Evolutionary conservation across 768 basidiomycete species (phyloP).

Genomic region (Kwoniella sp.): DNA sequence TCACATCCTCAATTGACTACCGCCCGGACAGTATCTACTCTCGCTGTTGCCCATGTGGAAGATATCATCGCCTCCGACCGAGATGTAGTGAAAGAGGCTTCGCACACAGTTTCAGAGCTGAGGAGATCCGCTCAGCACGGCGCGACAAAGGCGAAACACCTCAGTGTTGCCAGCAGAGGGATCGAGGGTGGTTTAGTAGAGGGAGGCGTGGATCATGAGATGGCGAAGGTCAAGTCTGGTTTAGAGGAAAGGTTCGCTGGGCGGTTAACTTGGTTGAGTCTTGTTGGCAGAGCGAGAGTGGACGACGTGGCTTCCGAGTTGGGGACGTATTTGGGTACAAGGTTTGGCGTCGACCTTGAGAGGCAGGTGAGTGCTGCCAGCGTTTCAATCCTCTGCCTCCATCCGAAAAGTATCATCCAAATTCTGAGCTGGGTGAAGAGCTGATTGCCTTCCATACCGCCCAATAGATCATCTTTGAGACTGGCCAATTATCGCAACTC

Average conservation of each 20-base stretch:
- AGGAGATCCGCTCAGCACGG: conserved; percentile 14
- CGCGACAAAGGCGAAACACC: conserved; percentile 29
- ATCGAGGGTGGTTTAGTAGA: conserved; percentile 31
- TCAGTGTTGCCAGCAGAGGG: conserved; percentile 31
- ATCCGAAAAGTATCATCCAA: no score
- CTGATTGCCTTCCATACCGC: no score
- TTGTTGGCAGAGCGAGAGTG: conserved; percentile 33
- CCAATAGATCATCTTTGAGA: conserved; percentile 50
- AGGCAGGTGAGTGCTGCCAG: conserved; percentile 38
- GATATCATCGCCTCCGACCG: conserved; percentile 18
- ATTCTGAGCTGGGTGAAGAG: no score
- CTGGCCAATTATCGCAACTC: conserved; percentile 46
- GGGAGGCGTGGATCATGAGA: conserved; percentile 35
- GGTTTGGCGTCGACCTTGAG: conserved; percentile 40
- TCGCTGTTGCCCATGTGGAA: conserved; percentile 22
- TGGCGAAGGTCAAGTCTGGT: conserved; percentile 10
- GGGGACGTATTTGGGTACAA: conserved; percentile 19
- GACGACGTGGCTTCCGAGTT: conserved; percentile 47
- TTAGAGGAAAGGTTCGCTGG: conserved; percentile 24
- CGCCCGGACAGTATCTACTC: conserved; percentile 4
- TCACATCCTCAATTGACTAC: conserved; percentile 16
- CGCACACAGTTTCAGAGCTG: conserved; percentile 24
- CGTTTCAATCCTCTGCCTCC: no score
- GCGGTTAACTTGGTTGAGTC: conserved; percentile 39
- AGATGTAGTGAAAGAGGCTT: conserved; percentile 17